These are phyloP conservation scores for Acacia acuminata DNA, from an alignment of 306 rosid species.

Conservation along the genomic window DNA sequence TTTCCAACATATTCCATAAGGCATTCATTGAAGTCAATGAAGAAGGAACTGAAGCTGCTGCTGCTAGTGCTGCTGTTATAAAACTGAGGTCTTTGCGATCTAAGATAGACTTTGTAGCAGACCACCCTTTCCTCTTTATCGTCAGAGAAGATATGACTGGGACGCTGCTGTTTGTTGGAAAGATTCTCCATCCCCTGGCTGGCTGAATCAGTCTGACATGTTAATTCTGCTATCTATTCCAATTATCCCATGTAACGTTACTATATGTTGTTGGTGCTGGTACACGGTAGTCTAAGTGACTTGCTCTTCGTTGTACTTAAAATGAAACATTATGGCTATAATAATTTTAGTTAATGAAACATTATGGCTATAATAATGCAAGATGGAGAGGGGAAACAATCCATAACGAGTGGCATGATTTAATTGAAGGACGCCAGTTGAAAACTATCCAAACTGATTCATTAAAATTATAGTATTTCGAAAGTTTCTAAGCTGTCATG, in stretches of 20 bases:
- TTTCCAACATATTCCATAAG: slow-evolving; percentile 61
- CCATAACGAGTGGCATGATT: no score
- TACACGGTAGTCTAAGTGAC: neutral
- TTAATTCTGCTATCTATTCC: no score
- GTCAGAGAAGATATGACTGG: slow-evolving; percentile 75
- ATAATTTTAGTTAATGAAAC: neutral
- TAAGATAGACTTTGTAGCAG: slow-evolving; percentile 68
- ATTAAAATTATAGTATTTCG: no score
- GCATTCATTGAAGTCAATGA: slow-evolving; percentile 85
- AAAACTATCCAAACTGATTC: no score
- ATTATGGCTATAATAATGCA: neutral
- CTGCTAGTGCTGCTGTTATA: slow-evolving; percentile 49
- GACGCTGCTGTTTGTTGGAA: slow-evolving; percentile 66
- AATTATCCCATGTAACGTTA: neutral
- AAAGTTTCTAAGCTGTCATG: no score
- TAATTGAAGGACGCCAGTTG: no score
- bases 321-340: no score
- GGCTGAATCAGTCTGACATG: slow-evolving; percentile 20
- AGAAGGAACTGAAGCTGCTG: slow-evolving; percentile 89
- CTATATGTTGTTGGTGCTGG: neutral
- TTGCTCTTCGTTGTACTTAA: neutral
- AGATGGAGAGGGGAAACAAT: neutral
- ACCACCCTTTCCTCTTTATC: slow-evolving; percentile 73
- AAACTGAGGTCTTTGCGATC: neutral
- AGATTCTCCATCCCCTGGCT: slow-evolving; percentile 70